Evolutionary conservation across 192 early-diverging fungal genomes (phyloP), one percentile per base, ranked within the genome.

Genomic region (Gonapodya prolifera): DNA sequence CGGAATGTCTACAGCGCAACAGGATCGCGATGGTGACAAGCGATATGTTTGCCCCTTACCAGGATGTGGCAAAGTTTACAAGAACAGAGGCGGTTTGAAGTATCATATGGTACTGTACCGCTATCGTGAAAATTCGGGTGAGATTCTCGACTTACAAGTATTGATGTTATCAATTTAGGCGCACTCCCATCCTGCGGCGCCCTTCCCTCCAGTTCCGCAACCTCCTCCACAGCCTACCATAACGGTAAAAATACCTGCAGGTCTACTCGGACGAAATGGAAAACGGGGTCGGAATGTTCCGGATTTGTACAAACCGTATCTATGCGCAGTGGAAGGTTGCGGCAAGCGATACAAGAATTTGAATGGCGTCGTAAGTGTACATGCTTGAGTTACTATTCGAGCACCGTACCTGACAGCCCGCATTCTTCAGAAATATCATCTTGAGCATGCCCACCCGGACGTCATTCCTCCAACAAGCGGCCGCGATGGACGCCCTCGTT

Each of bases 261-360:
- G 80, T 1, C 70, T 86, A 28, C 83, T 82, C 34, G 84, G 82
- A 70, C 85, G 85, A 34, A 82, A 83, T 79, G 83, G 83, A 33
- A 79, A 69, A 0, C 70, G 35, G 1, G 84, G 85, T 70, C 77
- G 81, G 0, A 71, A 79, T 33, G 33, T 81, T 1, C 34, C 71
- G 2, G 78, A 77, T 16, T 35, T 84, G 0, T 77, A 71, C 13
- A 87, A 85, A 69, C 91, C 93, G 2, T 94, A 88, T 78, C 84
- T 86, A 34, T 94, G 93, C 35, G 89, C 85, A 0, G 87, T 90
- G 79, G 75, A 83, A 0, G 88, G 85, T 2, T 94, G 93, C 69
- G 82, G 85, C 34, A 91, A 91, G 75, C 82, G 83, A 29, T 94
- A 94, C 83, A 93, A 92, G 78, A 94, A 94, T 78, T 89, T 93